Base-by-base conservation (phyloP, 1,139 yeast species). In the Nakaseomyces sp. region DNA sequence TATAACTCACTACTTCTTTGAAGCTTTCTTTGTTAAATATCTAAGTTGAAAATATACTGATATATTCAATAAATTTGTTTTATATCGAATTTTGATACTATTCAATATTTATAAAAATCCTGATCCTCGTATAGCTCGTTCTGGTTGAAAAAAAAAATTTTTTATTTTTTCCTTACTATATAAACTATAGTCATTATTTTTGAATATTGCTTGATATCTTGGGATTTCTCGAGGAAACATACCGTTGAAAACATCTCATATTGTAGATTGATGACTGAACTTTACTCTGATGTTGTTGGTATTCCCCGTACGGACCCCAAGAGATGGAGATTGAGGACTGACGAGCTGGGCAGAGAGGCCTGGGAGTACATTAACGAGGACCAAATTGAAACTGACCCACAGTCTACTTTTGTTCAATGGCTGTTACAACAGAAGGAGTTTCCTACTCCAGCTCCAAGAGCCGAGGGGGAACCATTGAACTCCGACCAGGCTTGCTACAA, bases 261-360 rank as follows among this genome's bases (percentile, higher is more conserved):
- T n/a, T n/a, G n/a, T n/a, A 7, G 3, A 22, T 7, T 22, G 29
- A 52, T 51, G 56, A 22, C 41, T 36, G 42, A 47, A 31, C 50
- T 60, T n/a, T 81, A 81, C 57, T 81, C 91, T 0, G 91, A 83
- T 15, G 55, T 63, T 33, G 54, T 81, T 19, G 84, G 84, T 0
- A 58, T 86, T 9, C 79, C 79, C 0, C 70, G 66, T 44, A 83
- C 97, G 0, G 95, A 91, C 52, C 73, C 74, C 2, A 54, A 64
- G 1, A 70, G 78, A 24, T 91, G 98, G 98, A 70, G 95, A 50
- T 70, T 91, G 35, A 64, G 75, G 18, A 75, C 84, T 0, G 82
- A 81, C 47, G 74, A 75, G 26, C 66, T 82, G 19, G 98, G 97
- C 12, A 73, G 85, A 17, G 87, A 86, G 56, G 72, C 74, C 42